Evolutionary conservation across 2,329 filamentous ascomycete species (phyloP).

Genomic region (Ambrosiella cleistominuta): DNA sequence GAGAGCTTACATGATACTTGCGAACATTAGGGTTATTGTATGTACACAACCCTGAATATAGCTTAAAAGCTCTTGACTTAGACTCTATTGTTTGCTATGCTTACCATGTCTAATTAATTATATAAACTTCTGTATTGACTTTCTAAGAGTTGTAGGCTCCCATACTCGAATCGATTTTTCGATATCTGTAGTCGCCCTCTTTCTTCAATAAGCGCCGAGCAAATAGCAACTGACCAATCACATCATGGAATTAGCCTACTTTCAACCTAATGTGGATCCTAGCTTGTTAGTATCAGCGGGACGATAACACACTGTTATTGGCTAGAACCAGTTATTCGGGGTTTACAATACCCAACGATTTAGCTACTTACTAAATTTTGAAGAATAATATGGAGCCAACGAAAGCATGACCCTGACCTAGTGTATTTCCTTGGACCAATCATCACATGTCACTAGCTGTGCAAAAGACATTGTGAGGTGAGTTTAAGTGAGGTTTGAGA

Average conservation of each 20-base stretch:
- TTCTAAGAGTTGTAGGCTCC: not conserved
- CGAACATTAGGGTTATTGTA: not conserved
- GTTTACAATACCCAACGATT: not conserved
- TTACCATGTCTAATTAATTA: not conserved
- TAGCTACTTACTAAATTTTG: not conserved
- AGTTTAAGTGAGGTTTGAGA: too few relatives aligned
- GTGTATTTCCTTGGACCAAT: not conserved
- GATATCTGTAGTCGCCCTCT: not conserved
- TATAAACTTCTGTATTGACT: not conserved
- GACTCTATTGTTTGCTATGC: too few relatives aligned
- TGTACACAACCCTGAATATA: not conserved
- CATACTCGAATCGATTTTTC: not conserved
- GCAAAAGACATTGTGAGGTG: not conserved
- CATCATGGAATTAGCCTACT: not conserved
- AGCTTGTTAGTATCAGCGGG: not conserved
- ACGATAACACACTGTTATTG: not conserved
- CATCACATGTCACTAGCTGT: not conserved
- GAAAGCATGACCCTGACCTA: not conserved
- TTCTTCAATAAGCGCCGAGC: constrained; percentile 3
- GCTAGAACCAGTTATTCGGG: not conserved
- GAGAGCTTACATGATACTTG: not conserved
- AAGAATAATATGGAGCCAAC: not conserved
- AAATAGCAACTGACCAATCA: constrained; percentile 2
- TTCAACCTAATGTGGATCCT: not conserved
- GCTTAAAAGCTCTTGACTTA: too few relatives aligned